phyloP scores from a whole-genome alignment of 2,329 filamentous ascomycete species.

The Boeremia lycopersici region DNA sequence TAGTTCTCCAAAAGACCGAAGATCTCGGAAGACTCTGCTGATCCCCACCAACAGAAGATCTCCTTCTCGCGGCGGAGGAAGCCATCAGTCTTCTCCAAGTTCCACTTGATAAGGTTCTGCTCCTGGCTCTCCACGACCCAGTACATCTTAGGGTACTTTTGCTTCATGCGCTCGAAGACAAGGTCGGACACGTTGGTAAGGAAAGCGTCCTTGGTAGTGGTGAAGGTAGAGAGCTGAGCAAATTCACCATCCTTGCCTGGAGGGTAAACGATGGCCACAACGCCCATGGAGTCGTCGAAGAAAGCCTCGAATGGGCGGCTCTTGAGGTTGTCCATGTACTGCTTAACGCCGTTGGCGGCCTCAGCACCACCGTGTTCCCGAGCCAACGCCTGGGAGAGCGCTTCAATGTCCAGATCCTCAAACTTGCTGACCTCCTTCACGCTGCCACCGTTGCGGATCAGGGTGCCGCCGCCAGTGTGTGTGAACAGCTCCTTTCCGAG shows the following conservation, averaged over 20 bases:
- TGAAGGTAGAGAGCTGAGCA: constrained; percentile 86
- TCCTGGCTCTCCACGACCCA: constrained; percentile 98
- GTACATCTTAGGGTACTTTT: constrained; percentile 86
- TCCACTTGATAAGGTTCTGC: constrained; percentile 91
- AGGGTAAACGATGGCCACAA: constrained; percentile 85
- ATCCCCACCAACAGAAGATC: constrained; percentile 95
- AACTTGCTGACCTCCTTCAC: constrained; percentile 75
- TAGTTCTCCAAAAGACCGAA: constrained; percentile 85
- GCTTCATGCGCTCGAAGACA: constrained; percentile 90
- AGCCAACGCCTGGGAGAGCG: constrained; percentile 81
- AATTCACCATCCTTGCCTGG: constrained; percentile 69
- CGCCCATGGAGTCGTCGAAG: constrained; percentile 93
- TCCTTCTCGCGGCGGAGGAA: constrained; percentile 84
- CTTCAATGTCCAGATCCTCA: constrained; percentile 75
- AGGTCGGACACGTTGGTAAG: constrained; percentile 94
- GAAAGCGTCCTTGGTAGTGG: constrained; percentile 94
- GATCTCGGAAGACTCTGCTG: constrained; percentile 81
- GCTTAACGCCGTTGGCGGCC: constrained; percentile 81
- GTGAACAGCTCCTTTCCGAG: constrained; percentile 97
- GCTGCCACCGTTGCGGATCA: constrained; percentile 92
- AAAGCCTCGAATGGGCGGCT: constrained; percentile 86
- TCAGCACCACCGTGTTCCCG: constrained; percentile 82
- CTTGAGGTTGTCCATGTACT: constrained; percentile 80
- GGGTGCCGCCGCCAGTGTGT: constrained; percentile 89
- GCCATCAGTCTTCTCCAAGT: constrained; percentile 95